Evolutionary conservation across 805 yeast species (phyloP).

Genomic region (Scheffersomyces spartinae): DNA sequence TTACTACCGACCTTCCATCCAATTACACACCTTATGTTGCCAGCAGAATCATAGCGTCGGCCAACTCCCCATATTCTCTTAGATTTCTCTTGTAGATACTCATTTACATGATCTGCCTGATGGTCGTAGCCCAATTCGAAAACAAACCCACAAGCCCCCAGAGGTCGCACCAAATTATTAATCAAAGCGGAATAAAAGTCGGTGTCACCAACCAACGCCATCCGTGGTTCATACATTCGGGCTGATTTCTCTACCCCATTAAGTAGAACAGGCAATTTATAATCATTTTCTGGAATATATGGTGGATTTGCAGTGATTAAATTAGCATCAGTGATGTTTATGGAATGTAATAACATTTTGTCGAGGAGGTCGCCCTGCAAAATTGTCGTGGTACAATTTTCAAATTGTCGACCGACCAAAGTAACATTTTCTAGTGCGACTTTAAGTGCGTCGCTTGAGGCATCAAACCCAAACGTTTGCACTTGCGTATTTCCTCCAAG

Average conservation of each 20-base stretch:
- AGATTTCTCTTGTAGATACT: constrained; percentile 5
- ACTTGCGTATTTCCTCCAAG: constrained; percentile 4
- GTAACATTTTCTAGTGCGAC: constrained; percentile 40
- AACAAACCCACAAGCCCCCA: constrained; percentile 44
- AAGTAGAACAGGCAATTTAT: constrained; percentile 14
- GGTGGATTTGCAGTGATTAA: constrained; percentile 86
- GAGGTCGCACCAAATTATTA: constrained; percentile 26
- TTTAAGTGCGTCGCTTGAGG: constrained; percentile 38
- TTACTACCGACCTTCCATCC: constrained; percentile 38
- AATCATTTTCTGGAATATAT: constrained; percentile 48
- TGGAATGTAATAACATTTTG: not conserved
- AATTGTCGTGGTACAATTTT: constrained; percentile 37
- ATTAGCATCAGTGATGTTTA: constrained; percentile 22
- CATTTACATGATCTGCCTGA: constrained; percentile 40
- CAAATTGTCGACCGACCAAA: constrained; percentile 43
- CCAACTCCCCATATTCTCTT: constrained; percentile 39
- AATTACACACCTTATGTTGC: constrained; percentile 45
- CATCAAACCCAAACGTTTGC: constrained; percentile 40
- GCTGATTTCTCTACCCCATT: constrained; percentile 57
- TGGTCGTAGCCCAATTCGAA: constrained; percentile 61
- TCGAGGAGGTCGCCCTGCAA: constrained; percentile 10
- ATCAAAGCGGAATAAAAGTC: constrained; percentile 59
- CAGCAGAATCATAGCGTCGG: constrained; percentile 36
- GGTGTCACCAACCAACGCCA: constrained; percentile 69
- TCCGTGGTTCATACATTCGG: constrained; percentile 54